These are phyloP conservation scores for Brettanomyces naardenensis DNA, from an alignment of 805 yeast species.

Conservation along the genomic window DNA sequence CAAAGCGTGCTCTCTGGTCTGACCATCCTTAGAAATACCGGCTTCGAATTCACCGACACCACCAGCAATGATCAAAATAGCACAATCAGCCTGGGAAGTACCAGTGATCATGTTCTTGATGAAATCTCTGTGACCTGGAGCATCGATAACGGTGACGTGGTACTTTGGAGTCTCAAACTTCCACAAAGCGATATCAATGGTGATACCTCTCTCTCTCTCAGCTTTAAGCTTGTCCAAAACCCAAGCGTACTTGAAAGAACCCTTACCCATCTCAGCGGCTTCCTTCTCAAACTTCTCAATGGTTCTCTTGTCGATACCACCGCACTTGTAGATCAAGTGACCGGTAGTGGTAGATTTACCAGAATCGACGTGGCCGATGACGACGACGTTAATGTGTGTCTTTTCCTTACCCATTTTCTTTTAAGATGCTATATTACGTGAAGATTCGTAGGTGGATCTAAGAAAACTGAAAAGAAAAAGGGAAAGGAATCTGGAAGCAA, in stretches of 20 bases:
- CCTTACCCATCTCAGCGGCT: conserved; percentile 95
- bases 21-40: conserved; percentile 92
- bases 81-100: conserved; percentile 91
- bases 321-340: conserved; percentile 98
- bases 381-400: conserved; percentile 99
- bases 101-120: conserved; percentile 95
- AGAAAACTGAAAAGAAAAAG: conserved; percentile 99
- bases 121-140: conserved; percentile 96
- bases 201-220: conserved; percentile 96
- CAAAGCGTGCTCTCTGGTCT: conserved; percentile 92
- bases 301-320: conserved; percentile 99
- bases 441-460: conserved; percentile 96
- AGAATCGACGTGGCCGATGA: conserved; percentile 99
- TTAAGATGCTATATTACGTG: conserved; percentile 32
- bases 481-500: conserved; percentile 88
- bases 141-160: conserved; percentile 87
- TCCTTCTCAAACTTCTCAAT: conserved; percentile 97
- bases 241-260: conserved; percentile 98
- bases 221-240: conserved; percentile 93
- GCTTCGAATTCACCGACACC: conserved; percentile 95
- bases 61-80: conserved; percentile 84
- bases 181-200: conserved; percentile 90
- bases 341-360: conserved; percentile 99
- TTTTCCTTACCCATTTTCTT: conserved; percentile 93
- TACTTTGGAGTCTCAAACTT: conserved; percentile 88